Percentiles rank a stretch among this genome's conserved stretches.
These are phyloP conservation scores for Omphalea diandra DNA, from an alignment of 441 rosid genomes.

Conservation along the genomic window DNA sequence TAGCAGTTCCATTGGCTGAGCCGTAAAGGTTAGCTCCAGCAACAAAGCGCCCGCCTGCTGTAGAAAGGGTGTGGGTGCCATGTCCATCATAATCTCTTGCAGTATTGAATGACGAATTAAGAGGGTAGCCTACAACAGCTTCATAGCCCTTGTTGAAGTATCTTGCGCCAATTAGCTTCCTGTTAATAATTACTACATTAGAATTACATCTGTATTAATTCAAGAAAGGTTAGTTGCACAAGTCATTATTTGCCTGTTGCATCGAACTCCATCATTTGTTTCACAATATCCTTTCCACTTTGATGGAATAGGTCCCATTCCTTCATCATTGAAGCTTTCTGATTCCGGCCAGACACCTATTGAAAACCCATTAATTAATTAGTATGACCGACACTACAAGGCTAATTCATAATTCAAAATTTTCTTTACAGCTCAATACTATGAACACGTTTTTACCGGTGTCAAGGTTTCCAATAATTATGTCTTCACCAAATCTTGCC, in stretches of 20 bases:
- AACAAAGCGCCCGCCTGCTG: slow-evolving; percentile 67
- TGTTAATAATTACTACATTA: too few species aligned
- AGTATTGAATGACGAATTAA: slow-evolving; percentile 52
- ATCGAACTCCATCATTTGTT: slow-evolving; percentile 19
- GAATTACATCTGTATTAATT: too few species aligned
- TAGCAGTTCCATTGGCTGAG: slow-evolving; percentile 61
- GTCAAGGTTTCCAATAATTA: slow-evolving; percentile 52
- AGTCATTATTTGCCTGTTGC: too few species aligned
- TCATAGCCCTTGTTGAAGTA: slow-evolving; percentile 67
- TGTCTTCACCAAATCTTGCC: slow-evolving; percentile 50
- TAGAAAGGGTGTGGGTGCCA: slow-evolving; percentile 85
- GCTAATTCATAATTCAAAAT: too few species aligned
- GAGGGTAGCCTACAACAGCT: slow-evolving; percentile 39
- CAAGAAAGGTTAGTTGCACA: too few species aligned
- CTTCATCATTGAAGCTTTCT: slow-evolving; percentile 42
- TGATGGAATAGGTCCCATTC: slow-evolving; percentile 24
- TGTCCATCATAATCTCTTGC: slow-evolving; percentile 75
- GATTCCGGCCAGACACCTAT: slow-evolving; percentile 75
- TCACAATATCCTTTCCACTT: slow-evolving; percentile 31
- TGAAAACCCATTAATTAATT: too few species aligned
- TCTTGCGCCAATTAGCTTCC: slow-evolving; percentile 56
- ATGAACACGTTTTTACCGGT: slow-evolving; percentile 41
- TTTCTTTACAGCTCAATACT: too few species aligned
- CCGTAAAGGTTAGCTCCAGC: slow-evolving; percentile 49
- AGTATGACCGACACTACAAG: too few species aligned